These are phyloP conservation scores for Thelonectria discophora DNA, from an alignment of 2,329 filamentous ascomycete genomes.

Conservation along the genomic window DNA sequence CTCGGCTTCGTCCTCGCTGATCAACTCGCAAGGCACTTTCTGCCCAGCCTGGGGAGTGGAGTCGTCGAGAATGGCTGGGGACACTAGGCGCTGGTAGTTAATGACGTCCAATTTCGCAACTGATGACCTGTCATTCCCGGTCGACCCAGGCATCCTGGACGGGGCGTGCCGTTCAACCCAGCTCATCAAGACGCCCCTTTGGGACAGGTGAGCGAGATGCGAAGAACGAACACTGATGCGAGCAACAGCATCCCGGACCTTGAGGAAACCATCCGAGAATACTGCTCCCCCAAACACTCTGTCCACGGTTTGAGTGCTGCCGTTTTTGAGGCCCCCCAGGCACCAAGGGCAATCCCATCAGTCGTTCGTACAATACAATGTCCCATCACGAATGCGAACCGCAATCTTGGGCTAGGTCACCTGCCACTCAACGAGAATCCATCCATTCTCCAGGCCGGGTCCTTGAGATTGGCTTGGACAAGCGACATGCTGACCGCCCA, in stretches of 20 bases:
- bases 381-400: constrained; percentile 29
- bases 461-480: constrained; percentile 22
- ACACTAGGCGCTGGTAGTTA: constrained; percentile 31
- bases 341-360: constrained; percentile 25
- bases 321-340: constrained; percentile 31
- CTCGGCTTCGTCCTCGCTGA: constrained; percentile 11
- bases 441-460: background rate
- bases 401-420: constrained; percentile 35
- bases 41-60: constrained; percentile 29
- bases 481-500: constrained; percentile 36
- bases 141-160: constrained; percentile 4
- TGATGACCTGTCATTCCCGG: constrained; percentile 36
- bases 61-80: constrained; percentile 30
- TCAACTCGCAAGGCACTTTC: background rate
- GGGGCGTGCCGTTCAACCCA: constrained; percentile 7
- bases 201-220: background rate
- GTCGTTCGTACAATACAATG: constrained; percentile 12
- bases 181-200: constrained; percentile 3
- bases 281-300: background rate
- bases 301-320: background rate
- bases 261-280: background rate
- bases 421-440: constrained; percentile 32
- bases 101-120: constrained; percentile 43
- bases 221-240: constrained; percentile 8
- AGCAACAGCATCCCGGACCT: constrained; percentile 1